Conservation (phyloP, 1,139 yeast species). For the Candida sp. region DNA sequence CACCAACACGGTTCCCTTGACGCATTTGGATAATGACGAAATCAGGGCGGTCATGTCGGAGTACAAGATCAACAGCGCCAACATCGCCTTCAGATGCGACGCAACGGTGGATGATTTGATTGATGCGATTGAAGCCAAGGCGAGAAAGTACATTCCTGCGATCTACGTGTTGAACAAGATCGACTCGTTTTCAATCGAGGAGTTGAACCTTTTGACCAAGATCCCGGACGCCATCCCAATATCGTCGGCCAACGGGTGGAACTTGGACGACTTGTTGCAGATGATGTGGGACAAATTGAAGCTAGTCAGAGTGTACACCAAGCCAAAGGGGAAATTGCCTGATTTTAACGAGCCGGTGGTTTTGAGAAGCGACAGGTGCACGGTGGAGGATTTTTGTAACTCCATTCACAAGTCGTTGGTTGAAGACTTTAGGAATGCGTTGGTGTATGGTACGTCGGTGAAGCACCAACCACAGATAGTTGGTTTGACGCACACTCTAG, state of each 20-base stretch:
- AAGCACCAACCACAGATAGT: slow-evolving; percentile 99
- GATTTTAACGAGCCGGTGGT: slow-evolving; percentile 97
- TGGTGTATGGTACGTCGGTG: slow-evolving; percentile 90
- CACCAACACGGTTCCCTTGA: slow-evolving; percentile 91
- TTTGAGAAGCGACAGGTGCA: slow-evolving; percentile 75
- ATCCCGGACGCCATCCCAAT: slow-evolving; percentile 98
- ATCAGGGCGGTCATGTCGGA: slow-evolving; percentile 96
- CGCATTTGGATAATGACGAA: slow-evolving; percentile 91
- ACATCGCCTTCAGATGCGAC: slow-evolving; percentile 94
- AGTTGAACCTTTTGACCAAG: slow-evolving; percentile 83
- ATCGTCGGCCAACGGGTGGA: slow-evolving; percentile 96
- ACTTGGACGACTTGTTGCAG: slow-evolving; percentile 90
- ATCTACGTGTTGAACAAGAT: slow-evolving; percentile 93
- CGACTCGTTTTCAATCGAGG: slow-evolving; percentile 93
- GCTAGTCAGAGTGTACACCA: slow-evolving; percentile 94
- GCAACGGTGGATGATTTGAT: slow-evolving; percentile 97
- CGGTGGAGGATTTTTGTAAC: slow-evolving; percentile 96
- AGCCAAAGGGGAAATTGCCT: slow-evolving; percentile 94
- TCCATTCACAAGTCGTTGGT: slow-evolving; percentile 94
- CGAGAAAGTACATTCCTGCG: slow-evolving; percentile 94
- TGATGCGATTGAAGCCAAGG: slow-evolving; percentile 90
- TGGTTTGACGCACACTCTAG: slow-evolving; percentile 79
- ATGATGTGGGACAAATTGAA: slow-evolving; percentile 94
- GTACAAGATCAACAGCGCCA: slow-evolving; percentile 96
- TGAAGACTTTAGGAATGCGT: slow-evolving; percentile 90